Conservation (phyloP, 164 flowering plant species). For the Buxus sempervirens region DNA sequence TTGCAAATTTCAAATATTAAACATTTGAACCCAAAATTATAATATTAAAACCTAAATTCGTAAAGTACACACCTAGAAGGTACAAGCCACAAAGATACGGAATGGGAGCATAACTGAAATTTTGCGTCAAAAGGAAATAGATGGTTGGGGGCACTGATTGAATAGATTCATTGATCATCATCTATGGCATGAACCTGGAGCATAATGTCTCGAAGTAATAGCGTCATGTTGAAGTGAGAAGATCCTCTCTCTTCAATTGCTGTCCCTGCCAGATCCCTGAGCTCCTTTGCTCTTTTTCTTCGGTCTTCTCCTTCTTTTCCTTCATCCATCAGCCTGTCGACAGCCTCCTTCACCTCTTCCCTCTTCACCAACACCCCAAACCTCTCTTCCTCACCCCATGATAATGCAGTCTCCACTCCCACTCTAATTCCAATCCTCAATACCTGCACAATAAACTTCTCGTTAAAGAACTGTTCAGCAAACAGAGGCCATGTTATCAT, state of each 20-base stretch:
- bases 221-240: slow-evolving; percentile 27
- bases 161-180: background rate
- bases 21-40: too few relatives aligned
- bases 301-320: slow-evolving; percentile 38
- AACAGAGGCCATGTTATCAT: slow-evolving; percentile 39
- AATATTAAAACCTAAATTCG: too few relatives aligned
- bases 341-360: slow-evolving; percentile 30
- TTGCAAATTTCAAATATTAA: too few relatives aligned
- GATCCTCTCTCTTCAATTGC: slow-evolving; percentile 47
- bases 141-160: too few relatives aligned
- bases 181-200: background rate
- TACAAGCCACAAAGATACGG: too few relatives aligned
- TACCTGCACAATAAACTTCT: slow-evolving; percentile 33
- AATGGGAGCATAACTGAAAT: too few relatives aligned
- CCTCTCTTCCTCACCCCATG: slow-evolving; percentile 21
- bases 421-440: slow-evolving; percentile 30
- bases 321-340: slow-evolving; percentile 31
- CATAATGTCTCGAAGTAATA: slow-evolving; percentile 30
- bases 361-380: slow-evolving; percentile 27
- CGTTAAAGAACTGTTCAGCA: slow-evolving; percentile 37
- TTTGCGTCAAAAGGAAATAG: too few relatives aligned
- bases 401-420: slow-evolving; percentile 26
- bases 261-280: slow-evolving; percentile 26
- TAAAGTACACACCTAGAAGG: too few relatives aligned
- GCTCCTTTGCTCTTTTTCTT: slow-evolving; percentile 31